phyloP scores from a whole-genome alignment of 2,329 filamentous ascomycete genomes.

The Helotiales sp. region DNA sequence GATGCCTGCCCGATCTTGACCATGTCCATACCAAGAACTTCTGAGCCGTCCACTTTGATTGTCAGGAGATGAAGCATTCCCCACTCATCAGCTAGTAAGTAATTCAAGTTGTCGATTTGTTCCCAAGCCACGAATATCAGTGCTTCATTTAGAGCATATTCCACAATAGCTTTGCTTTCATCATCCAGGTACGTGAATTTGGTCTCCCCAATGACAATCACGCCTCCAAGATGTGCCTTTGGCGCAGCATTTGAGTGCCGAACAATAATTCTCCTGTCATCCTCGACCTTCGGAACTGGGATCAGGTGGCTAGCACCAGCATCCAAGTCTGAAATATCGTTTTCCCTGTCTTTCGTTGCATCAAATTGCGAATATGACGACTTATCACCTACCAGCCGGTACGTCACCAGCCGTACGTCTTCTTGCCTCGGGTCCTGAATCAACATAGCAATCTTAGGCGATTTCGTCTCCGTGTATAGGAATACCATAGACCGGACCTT shows the following conservation, averaged over 20 bases:
- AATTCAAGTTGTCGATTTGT: conserved; percentile 76
- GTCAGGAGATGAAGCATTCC: conserved; percentile 83
- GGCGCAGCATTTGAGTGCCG: conserved; percentile 48
- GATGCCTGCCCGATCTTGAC: conserved; percentile 66
- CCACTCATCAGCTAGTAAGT: conserved; percentile 90
- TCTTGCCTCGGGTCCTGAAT: conserved; percentile 62
- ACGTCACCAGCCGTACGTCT: conserved; percentile 57
- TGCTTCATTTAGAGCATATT: conserved; percentile 66
- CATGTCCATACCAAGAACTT: conserved; percentile 73
- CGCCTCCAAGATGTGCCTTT: conserved; percentile 63
- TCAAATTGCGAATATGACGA: conserved; percentile 55
- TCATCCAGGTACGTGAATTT: conserved; percentile 84
- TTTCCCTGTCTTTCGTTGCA: conserved; percentile 53
- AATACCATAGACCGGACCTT: conserved; percentile 67
- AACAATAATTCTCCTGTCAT: conserved; percentile 60
- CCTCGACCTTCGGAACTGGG: conserved; percentile 56
- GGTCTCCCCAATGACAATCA: conserved; percentile 77
- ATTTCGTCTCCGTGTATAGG: conserved; percentile 53
- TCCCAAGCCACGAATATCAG: conserved; percentile 93
- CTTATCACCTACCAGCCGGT: conserved; percentile 60
- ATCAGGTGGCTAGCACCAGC: conserved; percentile 61
- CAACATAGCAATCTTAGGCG: conserved; percentile 63
- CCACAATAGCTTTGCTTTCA: conserved; percentile 65
- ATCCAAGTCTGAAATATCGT: conserved; percentile 54
- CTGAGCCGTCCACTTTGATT: conserved; percentile 64